These are phyloP conservation scores for Neonectria punicea DNA, from an alignment of 2,329 filamentous ascomycete species.

Conservation along the genomic window DNA sequence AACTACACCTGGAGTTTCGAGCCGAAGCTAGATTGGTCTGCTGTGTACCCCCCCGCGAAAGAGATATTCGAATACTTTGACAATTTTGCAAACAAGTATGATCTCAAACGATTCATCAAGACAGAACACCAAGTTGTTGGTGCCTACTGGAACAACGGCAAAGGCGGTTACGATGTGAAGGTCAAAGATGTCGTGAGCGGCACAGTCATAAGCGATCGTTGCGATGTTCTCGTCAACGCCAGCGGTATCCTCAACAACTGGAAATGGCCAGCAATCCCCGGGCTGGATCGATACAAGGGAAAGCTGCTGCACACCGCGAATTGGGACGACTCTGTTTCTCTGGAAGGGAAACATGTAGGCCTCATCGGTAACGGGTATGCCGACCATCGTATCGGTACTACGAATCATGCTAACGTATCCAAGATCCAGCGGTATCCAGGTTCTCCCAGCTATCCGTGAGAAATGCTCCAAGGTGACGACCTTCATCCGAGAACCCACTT, in stretches of 20 bases:
- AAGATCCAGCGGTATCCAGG: slow-evolving; percentile 56
- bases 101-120: slow-evolving; percentile 57
- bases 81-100: slow-evolving; percentile 58
- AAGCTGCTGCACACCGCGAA: slow-evolving; percentile 62
- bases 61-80: slow-evolving; percentile 68
- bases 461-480: slow-evolving; percentile 56
- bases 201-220: slow-evolving; percentile 34
- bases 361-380: slow-evolving; percentile 54
- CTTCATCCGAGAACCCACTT: slow-evolving; percentile 62
- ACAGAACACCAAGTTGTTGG: slow-evolving; percentile 54
- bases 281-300: slow-evolving; percentile 58
- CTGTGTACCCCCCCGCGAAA: slow-evolving; percentile 63
- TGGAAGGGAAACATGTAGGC: slow-evolving; percentile 52
- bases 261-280: slow-evolving; percentile 62
- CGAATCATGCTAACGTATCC: background rate
- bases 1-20: slow-evolving; percentile 63
- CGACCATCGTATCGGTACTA: background rate
- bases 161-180: slow-evolving; percentile 55
- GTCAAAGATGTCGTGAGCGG: slow-evolving; percentile 45
- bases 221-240: slow-evolving; percentile 61
- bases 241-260: slow-evolving; percentile 60
- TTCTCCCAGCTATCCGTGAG: slow-evolving; percentile 57
- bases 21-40: slow-evolving; percentile 58
- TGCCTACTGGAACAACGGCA: slow-evolving; percentile 57
- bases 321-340: slow-evolving; percentile 57